Evolutionary conservation across 495 filamentous ascomycete genomes (phyloP), one percentile per base, ranked within the genome.

Genomic region (Neurospora sp.): DNA sequence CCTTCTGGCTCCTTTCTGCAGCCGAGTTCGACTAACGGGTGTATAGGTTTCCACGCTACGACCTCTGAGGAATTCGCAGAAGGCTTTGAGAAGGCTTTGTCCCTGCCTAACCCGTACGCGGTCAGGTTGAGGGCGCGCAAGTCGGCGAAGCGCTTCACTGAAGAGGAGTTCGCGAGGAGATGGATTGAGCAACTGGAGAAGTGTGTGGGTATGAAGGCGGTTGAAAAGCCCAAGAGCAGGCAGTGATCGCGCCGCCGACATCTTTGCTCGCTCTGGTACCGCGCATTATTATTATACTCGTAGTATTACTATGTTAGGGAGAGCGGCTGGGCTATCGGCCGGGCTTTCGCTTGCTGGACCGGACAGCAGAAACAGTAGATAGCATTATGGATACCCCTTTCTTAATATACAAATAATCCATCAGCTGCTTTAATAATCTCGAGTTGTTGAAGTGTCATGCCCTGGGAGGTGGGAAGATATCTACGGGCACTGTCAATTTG

Each of bases 71-170:
- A 96, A 75, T 99, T 94, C 77, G 93, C 94, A 1, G 84, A 85
- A 11, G 91, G 86, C 3, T 98, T 94, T 77, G 89, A 90, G 75
- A 88, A 91, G 75, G 94, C 92, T 0, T 82, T 98, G 41, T 85
- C 87, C 0, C 81, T 98, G 38, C 83, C 88, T 0, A 77, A 86
- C 20, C 84, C 88, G n/a, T 90, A 94, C 69, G 91, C 88, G 37
- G 80, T 93, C 4, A 86, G 96, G 3, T 80, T 85, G 66, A 85
- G 94, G 69, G 96, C 95, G 2, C 83, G 93, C 59, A 80, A 85
- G 72, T 94, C 91, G 1, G 93, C 95, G 5, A 86, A 87, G 79
- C 81, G 96, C 68, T 99, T 99, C 78, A 92, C 91, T 0, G 96
- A 98, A 81, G 91, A 92, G 76, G 91, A 90, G 71, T 99, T 99